phyloP scores from a whole-genome alignment of 768 basidiomycete species.

The Solioccasus polychromus region DNA sequence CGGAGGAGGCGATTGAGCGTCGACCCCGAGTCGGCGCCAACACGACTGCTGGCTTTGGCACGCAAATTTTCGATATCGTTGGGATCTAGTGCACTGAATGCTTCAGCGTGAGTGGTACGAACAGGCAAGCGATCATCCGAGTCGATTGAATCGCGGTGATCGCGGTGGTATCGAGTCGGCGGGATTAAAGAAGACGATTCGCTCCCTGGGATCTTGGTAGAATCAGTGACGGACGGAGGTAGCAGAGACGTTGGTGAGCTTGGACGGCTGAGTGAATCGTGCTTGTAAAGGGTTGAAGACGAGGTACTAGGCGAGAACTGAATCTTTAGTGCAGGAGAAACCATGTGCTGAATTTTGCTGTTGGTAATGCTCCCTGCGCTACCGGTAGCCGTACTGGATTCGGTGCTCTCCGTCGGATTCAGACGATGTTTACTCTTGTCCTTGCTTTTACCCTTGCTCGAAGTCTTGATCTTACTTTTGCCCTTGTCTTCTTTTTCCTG shows the following conservation, averaged over 20 bases:
- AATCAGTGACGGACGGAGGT: conserved; percentile 7
- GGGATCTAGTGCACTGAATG: conserved; percentile 57
- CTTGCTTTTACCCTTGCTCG: conserved; percentile 30
- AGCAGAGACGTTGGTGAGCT: conserved; percentile 17
- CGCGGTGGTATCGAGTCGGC: conserved; percentile 7
- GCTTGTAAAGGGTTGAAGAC: conserved; percentile 10
- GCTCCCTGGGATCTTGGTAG: conserved; percentile 3
- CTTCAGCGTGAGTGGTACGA: conserved; percentile 62
- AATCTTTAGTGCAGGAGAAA: conserved; percentile 12
- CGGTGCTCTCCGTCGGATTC: conserved; percentile 31
- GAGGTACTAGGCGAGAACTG: conserved; percentile 17
- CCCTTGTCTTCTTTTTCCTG: conserved; percentile 28
- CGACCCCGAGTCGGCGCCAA: conserved; percentile 18
- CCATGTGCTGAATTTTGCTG: conserved; percentile 3
- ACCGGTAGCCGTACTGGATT: conserved; percentile 30
- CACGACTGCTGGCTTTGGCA: conserved; percentile 28
- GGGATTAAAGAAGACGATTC: conserved; percentile 14
- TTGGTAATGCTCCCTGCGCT: conserved; percentile 27
- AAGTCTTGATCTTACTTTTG: conserved; percentile 27
- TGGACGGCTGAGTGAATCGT: conserved; percentile 17
- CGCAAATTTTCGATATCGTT: conserved; percentile 47
- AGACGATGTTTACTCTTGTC: conserved; percentile 28
- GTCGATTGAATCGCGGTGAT: conserved; percentile 28
- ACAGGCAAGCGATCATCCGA: conserved; percentile 30
- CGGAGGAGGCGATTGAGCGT: conserved; percentile 22